phyloP scores from a whole-genome alignment of 345 rosid species.

The Eucalyptus curtisii region DNA sequence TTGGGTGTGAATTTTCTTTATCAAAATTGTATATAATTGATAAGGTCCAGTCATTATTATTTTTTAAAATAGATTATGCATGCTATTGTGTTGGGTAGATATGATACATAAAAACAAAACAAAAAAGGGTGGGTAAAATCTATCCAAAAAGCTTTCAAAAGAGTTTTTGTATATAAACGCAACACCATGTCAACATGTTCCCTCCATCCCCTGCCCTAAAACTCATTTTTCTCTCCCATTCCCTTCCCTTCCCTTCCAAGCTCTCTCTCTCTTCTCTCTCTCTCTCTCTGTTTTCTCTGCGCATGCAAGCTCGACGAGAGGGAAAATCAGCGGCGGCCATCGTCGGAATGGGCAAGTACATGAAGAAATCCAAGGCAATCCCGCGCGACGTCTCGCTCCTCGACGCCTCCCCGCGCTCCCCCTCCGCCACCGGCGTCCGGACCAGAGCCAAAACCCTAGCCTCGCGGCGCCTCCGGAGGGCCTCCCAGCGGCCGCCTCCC shows the following conservation, averaged over 20 bases:
- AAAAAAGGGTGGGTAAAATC: neutral
- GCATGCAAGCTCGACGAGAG: neutral
- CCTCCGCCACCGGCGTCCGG: constrained; percentile 43
- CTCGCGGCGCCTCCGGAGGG: constrained; percentile 28
- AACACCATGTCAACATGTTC: neutral
- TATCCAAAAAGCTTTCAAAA: neutral
- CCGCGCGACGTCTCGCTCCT: constrained; percentile 43
- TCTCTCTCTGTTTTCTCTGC: neutral
- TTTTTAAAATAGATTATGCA: neutral
- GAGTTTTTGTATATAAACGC: neutral
- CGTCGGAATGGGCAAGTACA: constrained; percentile 74
- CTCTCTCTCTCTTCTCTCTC: neutral
- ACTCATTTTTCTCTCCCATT: neutral
- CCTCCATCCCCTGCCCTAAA: neutral
- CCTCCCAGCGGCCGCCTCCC: neutral
- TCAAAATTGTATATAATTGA: too few relatives aligned
- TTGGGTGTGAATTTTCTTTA: too few relatives aligned
- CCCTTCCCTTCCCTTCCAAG: neutral
- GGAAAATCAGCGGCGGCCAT: constrained; percentile 7
- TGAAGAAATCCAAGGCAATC: constrained; percentile 53
- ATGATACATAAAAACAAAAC: neutral
- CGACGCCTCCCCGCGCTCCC: constrained; percentile 30
- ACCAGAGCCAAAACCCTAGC: constrained; percentile 84
- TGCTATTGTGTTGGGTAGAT: neutral
- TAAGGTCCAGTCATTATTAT: neutral